A percentile compares a stretch with the other conserved stretches of the same genome.
Evolutionary conservation across 1,139 yeast species (phyloP).

Genomic region (Meyerozyma athensensis): DNA sequence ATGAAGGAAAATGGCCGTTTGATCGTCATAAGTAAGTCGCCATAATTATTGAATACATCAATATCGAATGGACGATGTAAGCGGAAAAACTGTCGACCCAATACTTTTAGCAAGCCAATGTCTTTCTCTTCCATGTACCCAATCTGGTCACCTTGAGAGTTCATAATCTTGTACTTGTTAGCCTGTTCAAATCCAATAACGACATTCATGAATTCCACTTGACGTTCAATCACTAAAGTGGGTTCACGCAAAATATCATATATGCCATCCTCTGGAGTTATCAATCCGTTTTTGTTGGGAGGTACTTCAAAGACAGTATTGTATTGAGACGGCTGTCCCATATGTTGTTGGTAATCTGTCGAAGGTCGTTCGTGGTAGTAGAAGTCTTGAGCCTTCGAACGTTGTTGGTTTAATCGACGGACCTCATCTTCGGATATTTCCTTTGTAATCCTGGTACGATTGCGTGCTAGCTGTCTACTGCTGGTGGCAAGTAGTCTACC

Average conservation of each 20-base stretch:
- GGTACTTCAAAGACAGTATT: conserved; percentile 31
- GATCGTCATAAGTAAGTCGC: conserved; percentile 64
- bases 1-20: conserved; percentile 81
- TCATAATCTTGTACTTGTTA: conserved; percentile 70
- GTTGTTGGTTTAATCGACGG: conserved; percentile 17
- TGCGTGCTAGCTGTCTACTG: conserved; percentile 3
- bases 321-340: conserved; percentile 21
- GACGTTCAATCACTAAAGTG: conserved; percentile 79
- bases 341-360: conserved; percentile 14
- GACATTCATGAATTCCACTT: conserved; percentile 81
- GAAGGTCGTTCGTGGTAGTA: conserved; percentile 31
- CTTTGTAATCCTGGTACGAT: conserved; percentile 26
- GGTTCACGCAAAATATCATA: conserved; percentile 65
- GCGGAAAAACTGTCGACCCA: conserved; percentile 76
- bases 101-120: conserved; percentile 58
- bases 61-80: conserved; percentile 85
- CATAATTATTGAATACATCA: conserved; percentile 69
- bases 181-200: conserved; percentile 90
- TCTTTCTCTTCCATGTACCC: conserved; percentile 85
- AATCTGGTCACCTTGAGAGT: conserved; percentile 64
- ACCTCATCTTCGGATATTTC: conserved; percentile 41
- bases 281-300: conserved; percentile 42
- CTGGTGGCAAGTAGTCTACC: background rate
- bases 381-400: conserved; percentile 18
- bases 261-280: conserved; percentile 53